phyloP scores from a whole-genome alignment of 2,329 filamentous ascomycete species.

The Huntiella abstrusa region DNA sequence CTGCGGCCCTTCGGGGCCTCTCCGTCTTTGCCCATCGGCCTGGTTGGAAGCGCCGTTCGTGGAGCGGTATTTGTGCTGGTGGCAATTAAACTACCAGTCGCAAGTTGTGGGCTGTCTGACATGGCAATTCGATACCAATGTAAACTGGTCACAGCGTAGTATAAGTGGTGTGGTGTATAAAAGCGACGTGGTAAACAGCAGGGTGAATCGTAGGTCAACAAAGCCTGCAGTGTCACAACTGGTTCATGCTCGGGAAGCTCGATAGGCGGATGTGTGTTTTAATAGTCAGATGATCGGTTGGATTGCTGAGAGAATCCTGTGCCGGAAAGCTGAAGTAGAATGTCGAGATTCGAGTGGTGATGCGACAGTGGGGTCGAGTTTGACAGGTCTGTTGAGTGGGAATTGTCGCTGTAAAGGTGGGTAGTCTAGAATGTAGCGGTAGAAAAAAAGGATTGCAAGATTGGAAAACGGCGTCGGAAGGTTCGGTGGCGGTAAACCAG shows the following conservation, averaged over 20 bases:
- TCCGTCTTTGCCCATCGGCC: constrained; percentile 5
- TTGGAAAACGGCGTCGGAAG: too few relatives aligned
- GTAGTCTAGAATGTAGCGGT: too few relatives aligned
- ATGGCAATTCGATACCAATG: background rate
- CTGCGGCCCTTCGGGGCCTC: constrained; percentile 4
- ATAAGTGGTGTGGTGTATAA: background rate
- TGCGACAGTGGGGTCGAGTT: background rate
- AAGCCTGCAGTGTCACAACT: background rate
- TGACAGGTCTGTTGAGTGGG: background rate
- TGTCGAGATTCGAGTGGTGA: background rate
- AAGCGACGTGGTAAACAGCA: background rate
- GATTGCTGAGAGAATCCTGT: background rate
- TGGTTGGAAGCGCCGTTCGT: constrained; percentile 7
- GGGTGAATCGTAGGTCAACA: background rate
- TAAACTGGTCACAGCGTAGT: background rate
- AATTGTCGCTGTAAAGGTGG: too few relatives aligned
- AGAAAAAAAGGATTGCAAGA: too few relatives aligned
- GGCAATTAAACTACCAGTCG: background rate
- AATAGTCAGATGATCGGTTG: background rate
- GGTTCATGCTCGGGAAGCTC: background rate
- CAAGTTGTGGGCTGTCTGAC: background rate
- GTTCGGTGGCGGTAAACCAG: too few relatives aligned
- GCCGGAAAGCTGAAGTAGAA: background rate
- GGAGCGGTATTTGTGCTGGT: background rate
- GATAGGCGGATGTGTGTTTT: background rate